Percentiles rank a stretch among this genome's conserved stretches.
Conservation (phyloP, 345 rosid species). For the Erucastrum elatum region DNA sequence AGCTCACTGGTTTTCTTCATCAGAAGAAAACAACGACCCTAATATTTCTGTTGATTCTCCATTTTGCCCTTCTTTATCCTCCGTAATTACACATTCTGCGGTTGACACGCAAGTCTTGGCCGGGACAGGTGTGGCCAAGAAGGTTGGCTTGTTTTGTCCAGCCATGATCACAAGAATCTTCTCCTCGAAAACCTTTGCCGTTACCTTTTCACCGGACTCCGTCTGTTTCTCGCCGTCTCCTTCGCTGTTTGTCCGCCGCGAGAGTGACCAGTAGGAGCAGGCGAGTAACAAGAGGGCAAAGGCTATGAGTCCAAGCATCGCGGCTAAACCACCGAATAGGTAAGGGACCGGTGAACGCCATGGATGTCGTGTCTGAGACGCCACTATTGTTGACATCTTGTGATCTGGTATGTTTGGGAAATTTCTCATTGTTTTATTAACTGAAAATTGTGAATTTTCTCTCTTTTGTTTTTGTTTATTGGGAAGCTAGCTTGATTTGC, state of each 20-base stretch:
- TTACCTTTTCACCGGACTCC: conserved; percentile 35
- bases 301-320: conserved; percentile 75
- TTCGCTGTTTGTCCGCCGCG: conserved; percentile 33
- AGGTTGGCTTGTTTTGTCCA: conserved; percentile 65
- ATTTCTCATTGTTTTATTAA: conserved; percentile 25
- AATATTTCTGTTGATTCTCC: neutral
- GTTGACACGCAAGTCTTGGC: conserved; percentile 19
- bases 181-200: conserved; percentile 48
- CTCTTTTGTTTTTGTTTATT: neutral
- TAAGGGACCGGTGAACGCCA: conserved; percentile 85
- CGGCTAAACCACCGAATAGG: conserved; percentile 74
- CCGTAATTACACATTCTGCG: neutral
- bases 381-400: conserved; percentile 19
- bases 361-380: conserved; percentile 44
- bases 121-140: conserved; percentile 64
- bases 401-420: conserved; percentile 17
- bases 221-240: conserved; percentile 42
- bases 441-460: neutral
- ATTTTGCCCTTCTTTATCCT: conserved; percentile 14
- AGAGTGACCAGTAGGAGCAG: conserved; percentile 68
- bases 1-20: conserved; percentile 19
- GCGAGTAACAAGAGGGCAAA: conserved; percentile 75
- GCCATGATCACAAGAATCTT: conserved; percentile 77
- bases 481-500: conserved; percentile 10
- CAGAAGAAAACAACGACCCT: conserved; percentile 4